These are phyloP conservation scores for Zygosaccharomyces pseudobailii DNA, from an alignment of 1,139 yeast species.

Conservation along the genomic window DNA sequence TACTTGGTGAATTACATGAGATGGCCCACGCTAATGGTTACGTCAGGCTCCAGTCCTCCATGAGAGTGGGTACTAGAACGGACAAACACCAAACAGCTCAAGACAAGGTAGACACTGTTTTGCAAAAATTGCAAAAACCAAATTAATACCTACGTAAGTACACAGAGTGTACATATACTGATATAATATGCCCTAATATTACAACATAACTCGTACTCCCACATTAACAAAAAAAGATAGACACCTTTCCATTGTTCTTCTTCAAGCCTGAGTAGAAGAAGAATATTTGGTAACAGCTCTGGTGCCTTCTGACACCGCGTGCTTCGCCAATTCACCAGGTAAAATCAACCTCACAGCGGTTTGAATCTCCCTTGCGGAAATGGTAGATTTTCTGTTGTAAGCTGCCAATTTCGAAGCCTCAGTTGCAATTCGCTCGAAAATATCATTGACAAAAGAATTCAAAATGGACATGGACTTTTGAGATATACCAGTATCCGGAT, in stretches of 20 bases:
- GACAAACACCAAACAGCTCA: slow-evolving; percentile 64
- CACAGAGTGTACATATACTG: slow-evolving; percentile 2
- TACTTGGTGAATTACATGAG: slow-evolving; percentile 77
- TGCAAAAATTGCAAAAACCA: slow-evolving; percentile 41
- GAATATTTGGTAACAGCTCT: slow-evolving; percentile 99
- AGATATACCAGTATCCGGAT: slow-evolving; percentile 99
- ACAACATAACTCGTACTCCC: slow-evolving; percentile 19
- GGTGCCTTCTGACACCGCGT: slow-evolving; percentile 98
- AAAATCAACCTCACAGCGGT: slow-evolving; percentile 98
- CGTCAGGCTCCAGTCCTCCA: slow-evolving; percentile 75
- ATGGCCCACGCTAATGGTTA: slow-evolving; percentile 64
- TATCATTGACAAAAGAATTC: slow-evolving; percentile 98
- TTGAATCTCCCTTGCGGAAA: slow-evolving; percentile 98
- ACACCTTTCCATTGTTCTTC: background rate
- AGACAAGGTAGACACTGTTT: slow-evolving; percentile 61
- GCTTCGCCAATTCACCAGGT: slow-evolving; percentile 99
- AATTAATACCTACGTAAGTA: slow-evolving; percentile 3
- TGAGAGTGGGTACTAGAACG: slow-evolving; percentile 73
- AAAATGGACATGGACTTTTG: slow-evolving; percentile 98
- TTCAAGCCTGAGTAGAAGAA: slow-evolving; percentile 48
- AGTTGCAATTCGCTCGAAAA: slow-evolving; percentile 90
- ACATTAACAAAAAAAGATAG: slow-evolving; percentile 7
- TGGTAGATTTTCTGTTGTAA: slow-evolving; percentile 98
- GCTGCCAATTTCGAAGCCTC: slow-evolving; percentile 99
- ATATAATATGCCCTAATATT: slow-evolving; percentile 13